Base-by-base conservation (phyloP, 1,284 basidiomycete species). In the Taiwanofungus camphoratus region DNA sequence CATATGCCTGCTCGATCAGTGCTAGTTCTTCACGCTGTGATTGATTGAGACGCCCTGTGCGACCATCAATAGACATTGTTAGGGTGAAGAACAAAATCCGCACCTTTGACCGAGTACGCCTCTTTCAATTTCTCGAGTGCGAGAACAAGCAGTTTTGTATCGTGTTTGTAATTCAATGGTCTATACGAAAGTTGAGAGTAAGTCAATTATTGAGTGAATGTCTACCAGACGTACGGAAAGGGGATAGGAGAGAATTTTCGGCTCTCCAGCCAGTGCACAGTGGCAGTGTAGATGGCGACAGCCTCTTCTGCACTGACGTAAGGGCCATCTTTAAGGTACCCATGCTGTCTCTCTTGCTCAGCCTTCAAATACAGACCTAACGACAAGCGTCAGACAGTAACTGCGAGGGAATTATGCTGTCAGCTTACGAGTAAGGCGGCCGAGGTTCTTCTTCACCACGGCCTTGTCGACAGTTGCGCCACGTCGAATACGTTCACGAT, bases 391-490 rank as follows among this genome's bases (percentile, higher is more conserved):
- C 9, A 48, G 22, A 59, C 31, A 57, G 49, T 33, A 37, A 36
- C 20, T 5, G 19, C 5, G 15, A 45, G 11, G 24, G 4, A 33
- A 34, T 18, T 27, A 50, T 3, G 29, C 43, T 32, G 19, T 0
- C 22, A 42, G 70, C 70, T 61, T 54, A 74, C 91, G 87, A 48
- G 90, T 93, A 33, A 94, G 74, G 58, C 91, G 86, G 47, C 91
- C 92, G 31, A 92, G 69, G 60, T 96, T 96, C 79, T 95, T 95
- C 74, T 93, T 93, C 13, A 92, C 89, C 29, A 99, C 96, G 5
- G 96, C 96, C 70, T 99, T 99, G 71, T 99, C 96, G 52, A 99
- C 96, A 0, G 96, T 99, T 2, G 96, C 96, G 52, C 96, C 93
- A 54, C 92, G 88, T 39, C 92, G 81, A 49, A 94, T 94, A 71